A percentile compares a stretch with the other conserved stretches of the same genome.
phyloP scores from a whole-genome alignment of 148 eudicot species.

The Salicornia ramosissima region DNA sequence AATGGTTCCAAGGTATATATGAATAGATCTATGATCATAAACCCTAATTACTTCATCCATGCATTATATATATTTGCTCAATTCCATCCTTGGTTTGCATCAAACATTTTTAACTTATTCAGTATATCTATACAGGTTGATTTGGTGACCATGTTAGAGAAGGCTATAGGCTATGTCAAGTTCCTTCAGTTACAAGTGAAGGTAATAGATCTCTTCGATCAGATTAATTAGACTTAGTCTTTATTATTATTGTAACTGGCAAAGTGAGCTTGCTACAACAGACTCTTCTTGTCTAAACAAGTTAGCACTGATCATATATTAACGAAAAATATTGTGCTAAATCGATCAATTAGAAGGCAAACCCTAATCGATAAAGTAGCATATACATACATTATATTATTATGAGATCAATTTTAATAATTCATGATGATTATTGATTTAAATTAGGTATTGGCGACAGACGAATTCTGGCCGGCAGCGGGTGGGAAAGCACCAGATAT shows the following conservation, averaged over 20 bases:
- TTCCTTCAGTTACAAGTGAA: constrained; percentile 94
- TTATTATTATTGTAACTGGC: not conserved
- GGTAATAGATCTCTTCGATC: constrained; percentile 33
- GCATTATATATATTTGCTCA: not conserved
- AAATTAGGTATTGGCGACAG: constrained; percentile 79
- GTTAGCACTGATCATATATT: not conserved
- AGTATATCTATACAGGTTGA: constrained; percentile 53
- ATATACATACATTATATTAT: no score
- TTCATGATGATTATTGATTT: constrained; percentile 16
- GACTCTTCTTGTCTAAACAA: no score
- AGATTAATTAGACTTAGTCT: no score
- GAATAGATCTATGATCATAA: not conserved
- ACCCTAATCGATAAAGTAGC: no score
- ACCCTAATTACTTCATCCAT: not conserved
- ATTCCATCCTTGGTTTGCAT: not conserved
- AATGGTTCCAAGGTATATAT: constrained; percentile 79
- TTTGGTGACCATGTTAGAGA: constrained; percentile 95
- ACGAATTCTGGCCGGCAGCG: constrained; percentile 91
- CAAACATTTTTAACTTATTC: not conserved
- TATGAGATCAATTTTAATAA: not conserved
- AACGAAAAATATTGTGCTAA: not conserved
- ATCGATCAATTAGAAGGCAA: not conserved
- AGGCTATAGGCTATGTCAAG: constrained; percentile 91
- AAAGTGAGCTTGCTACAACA: not conserved
- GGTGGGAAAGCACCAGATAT: constrained; percentile 84